Evolutionary conservation across 1,284 basidiomycete species (phyloP).

Genomic region (Leccinum pallidistipes): DNA sequence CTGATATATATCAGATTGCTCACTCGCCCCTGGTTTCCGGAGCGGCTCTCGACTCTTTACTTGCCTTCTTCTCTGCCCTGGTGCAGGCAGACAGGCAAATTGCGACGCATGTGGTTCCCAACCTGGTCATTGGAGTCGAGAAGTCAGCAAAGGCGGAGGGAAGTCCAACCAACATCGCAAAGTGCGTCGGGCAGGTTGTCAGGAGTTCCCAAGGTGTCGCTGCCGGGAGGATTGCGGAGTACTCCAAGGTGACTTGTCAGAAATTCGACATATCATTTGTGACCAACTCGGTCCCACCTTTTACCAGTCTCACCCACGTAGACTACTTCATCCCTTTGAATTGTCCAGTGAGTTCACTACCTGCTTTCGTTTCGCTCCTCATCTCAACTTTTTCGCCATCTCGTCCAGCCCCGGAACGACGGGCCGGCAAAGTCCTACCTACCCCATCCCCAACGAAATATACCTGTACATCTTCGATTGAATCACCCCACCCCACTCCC

Average conservation of each 20-base stretch:
- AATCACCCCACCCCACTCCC: too few relatives aligned
- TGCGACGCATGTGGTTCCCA: slow-evolving; percentile 73
- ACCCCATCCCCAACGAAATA: too few relatives aligned
- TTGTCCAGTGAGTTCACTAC: too few relatives aligned
- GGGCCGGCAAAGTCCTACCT: too few relatives aligned
- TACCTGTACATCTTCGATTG: too few relatives aligned
- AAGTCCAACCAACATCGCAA: slow-evolving; percentile 72
- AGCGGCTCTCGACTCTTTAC: slow-evolving; percentile 74
- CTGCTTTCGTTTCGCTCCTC: too few relatives aligned
- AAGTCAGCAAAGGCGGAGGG: slow-evolving; percentile 56
- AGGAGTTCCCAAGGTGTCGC: slow-evolving; percentile 66
- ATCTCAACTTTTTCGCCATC: too few relatives aligned
- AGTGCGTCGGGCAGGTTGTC: slow-evolving; percentile 81
- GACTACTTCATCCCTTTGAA: too few relatives aligned
- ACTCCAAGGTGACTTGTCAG: slow-evolving; percentile 50
- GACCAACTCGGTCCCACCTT: too few relatives aligned
- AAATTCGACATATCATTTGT: too few relatives aligned
- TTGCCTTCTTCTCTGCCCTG: slow-evolving; percentile 78
- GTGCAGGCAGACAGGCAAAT: slow-evolving; percentile 84
- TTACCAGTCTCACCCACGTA: too few relatives aligned
- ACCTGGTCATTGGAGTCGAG: slow-evolving; percentile 61
- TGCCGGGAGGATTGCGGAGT: slow-evolving; percentile 79
- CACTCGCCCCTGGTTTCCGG: slow-evolving; percentile 78
- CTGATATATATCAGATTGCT: slow-evolving; percentile 69
- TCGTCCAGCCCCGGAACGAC: too few relatives aligned